Conservation (phyloP, 2,329 filamentous ascomycete species). For the Fusarium xyrophilum region DNA sequence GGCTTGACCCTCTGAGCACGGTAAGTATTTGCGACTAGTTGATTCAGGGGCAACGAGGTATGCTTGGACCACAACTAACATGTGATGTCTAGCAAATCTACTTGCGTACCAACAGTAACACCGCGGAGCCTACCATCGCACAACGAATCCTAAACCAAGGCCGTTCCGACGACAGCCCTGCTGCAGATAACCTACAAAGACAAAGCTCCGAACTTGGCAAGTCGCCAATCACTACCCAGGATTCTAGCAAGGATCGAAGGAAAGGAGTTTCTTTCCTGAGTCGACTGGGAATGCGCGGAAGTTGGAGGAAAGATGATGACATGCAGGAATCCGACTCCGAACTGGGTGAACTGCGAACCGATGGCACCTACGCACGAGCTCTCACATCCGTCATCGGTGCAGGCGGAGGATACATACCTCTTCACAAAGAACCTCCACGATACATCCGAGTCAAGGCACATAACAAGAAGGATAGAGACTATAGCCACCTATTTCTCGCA, state of each 20-base stretch:
- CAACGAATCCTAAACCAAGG: conserved; percentile 61
- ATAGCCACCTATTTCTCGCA: conserved; percentile 87
- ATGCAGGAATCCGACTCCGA: conserved; percentile 73
- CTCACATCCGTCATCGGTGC: conserved; percentile 78
- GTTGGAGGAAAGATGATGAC: conserved; percentile 74
- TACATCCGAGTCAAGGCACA: conserved; percentile 87
- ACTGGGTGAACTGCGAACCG: conserved; percentile 69
- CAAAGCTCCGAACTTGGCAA: conserved; percentile 54
- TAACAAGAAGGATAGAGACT: conserved; percentile 81
- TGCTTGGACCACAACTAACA: conserved; percentile 8
- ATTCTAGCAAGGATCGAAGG: conserved; percentile 68
- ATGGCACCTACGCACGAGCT: conserved; percentile 82
- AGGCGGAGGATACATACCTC: conserved; percentile 76
- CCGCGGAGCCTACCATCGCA: conserved; percentile 55
- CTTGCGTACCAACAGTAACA: conserved; percentile 48
- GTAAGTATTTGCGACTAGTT: conserved; percentile 36
- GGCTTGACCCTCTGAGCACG: conserved; percentile 50
- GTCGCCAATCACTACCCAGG: conserved; percentile 49
- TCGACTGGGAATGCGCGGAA: conserved; percentile 73
- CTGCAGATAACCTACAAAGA: conserved; percentile 50
- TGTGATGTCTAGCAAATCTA: conserved; percentile 48
- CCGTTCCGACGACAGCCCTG: conserved; percentile 63
- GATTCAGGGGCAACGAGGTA: not conserved
- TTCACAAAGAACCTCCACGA: conserved; percentile 85
- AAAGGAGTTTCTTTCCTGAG: conserved; percentile 92